These are phyloP conservation scores for Ichthyophthirius multifiliis DNA, from an alignment of 169 alveolate species.

Conservation along the genomic window DNA sequence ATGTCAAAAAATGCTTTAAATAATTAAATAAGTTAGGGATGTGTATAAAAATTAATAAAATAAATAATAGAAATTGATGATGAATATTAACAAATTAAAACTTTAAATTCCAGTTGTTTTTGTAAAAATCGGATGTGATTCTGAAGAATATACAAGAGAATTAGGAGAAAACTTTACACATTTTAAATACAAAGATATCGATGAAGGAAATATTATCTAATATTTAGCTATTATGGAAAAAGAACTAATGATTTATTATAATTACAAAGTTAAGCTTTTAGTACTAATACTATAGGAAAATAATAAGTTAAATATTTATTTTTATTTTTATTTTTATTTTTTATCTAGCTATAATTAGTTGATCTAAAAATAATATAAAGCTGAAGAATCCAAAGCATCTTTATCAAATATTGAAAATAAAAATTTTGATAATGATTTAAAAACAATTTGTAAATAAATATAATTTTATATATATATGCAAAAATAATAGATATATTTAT, in stretches of 20 bases:
- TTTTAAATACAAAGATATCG: neutral
- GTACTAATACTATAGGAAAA: neutral
- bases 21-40: neutral
- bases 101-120: neutral
- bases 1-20: neutral
- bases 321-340: no score
- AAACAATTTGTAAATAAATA: no score
- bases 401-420: no score
- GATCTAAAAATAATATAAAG: no score
- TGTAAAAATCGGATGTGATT: slow-evolving; percentile 14
- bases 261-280: neutral
- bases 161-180: neutral
- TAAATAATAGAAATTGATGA: neutral
- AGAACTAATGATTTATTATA: neutral
- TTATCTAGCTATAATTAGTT: no score
- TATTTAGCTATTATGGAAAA: slow-evolving; percentile 1
- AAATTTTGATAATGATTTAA: no score
- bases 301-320: no score
- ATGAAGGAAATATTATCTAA: neutral
- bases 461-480: no score
- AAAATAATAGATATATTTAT: no score
- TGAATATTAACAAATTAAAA: neutral
- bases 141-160: slow-evolving; percentile 21
- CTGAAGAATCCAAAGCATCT: no score
- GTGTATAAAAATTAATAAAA: neutral